These are phyloP conservation scores for Phytophthora multivora DNA, from an alignment of 352 stramenopile species.

Conservation along the genomic window DNA sequence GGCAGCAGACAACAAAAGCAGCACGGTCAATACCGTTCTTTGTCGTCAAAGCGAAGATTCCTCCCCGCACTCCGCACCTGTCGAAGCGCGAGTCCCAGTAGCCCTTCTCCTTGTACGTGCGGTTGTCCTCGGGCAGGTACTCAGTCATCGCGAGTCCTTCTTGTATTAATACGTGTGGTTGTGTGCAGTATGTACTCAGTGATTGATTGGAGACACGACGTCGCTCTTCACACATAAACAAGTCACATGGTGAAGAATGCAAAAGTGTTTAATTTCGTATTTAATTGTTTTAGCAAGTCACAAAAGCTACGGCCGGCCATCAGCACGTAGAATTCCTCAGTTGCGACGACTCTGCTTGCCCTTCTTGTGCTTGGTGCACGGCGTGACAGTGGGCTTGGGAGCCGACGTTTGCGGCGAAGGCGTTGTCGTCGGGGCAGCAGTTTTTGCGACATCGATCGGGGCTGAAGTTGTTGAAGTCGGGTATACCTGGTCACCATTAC, in stretches of 20 bases:
- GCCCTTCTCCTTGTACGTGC: constrained; percentile 61
- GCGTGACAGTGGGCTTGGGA: constrained; percentile 4
- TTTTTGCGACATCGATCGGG: neutral
- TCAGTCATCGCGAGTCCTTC: too few species aligned
- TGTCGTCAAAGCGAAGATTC: neutral
- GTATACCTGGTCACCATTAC: neutral
- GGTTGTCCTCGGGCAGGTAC: constrained; percentile 55
- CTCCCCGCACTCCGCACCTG: constrained; percentile 22
- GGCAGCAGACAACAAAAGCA: neutral
- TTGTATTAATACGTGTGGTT: too few species aligned
- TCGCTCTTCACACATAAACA: neutral
- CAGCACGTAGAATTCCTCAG: neutral
- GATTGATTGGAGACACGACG: constrained; percentile 7
- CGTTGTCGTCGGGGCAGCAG: neutral
- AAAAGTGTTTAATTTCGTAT: neutral
- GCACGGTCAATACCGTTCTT: neutral
- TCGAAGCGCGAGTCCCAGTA: constrained; percentile 83
- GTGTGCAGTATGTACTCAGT: too few species aligned
- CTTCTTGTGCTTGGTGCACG: neutral
- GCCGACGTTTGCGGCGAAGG: neutral
- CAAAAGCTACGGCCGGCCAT: neutral
- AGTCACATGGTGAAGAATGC: neutral
- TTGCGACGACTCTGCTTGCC: constrained; percentile 11
- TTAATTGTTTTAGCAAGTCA: neutral
- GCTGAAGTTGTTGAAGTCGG: neutral